Conservation (phyloP, 2,329 filamentous ascomycete genomes). For the Xylariales sp. region DNA sequence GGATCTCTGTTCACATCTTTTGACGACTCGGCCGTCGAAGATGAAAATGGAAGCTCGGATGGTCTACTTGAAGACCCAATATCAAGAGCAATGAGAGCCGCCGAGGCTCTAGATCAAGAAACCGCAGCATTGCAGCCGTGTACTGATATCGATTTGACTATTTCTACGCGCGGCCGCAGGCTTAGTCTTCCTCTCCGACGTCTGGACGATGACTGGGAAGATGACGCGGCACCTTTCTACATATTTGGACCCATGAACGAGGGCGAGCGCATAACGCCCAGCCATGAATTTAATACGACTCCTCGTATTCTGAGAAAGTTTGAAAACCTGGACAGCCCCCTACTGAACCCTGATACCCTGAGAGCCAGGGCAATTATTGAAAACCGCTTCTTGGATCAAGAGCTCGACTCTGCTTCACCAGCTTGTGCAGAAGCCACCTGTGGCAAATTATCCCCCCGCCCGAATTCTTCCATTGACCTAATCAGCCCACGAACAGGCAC, state of each 20-base stretch:
- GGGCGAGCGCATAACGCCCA: neutral
- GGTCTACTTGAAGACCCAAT: conserved; percentile 40
- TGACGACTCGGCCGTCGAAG: too few species aligned
- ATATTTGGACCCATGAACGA: conserved; percentile 36
- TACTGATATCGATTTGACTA: conserved; percentile 43
- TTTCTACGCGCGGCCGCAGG: conserved; percentile 36
- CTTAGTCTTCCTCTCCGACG: conserved; percentile 45
- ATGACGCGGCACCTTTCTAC: conserved; percentile 42
- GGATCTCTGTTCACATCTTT: too few species aligned
- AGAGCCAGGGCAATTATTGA: neutral
- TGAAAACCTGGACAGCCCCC: neutral
- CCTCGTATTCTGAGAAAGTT: neutral
- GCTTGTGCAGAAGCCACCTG: conserved; percentile 8
- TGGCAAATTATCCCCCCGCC: conserved; percentile 6
- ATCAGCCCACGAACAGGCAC: conserved; percentile 14
- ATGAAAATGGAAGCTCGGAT: too few species aligned
- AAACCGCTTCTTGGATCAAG: conserved; percentile 1
- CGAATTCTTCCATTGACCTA: conserved; percentile 10
- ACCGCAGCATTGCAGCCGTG: conserved; percentile 50
- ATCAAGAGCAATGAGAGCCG: conserved; percentile 52
- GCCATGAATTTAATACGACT: neutral
- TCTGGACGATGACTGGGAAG: conserved; percentile 36
- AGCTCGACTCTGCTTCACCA: neutral
- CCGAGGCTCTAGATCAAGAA: conserved; percentile 51
- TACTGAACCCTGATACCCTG: neutral